Conservation (phyloP, 1,284 basidiomycete species). For the Boletus nobilissimus region DNA sequence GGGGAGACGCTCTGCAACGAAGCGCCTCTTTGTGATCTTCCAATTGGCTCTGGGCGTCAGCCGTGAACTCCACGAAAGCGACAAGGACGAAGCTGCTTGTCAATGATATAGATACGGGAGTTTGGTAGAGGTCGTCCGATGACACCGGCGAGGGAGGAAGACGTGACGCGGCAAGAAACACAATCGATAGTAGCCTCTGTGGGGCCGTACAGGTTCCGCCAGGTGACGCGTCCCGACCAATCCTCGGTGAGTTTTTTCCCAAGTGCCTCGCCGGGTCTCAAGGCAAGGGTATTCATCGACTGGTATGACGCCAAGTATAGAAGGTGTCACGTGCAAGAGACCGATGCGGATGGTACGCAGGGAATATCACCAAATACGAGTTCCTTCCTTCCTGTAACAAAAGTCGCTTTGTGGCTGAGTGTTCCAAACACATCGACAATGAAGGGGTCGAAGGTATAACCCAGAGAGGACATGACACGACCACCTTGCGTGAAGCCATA, state of each 20-base stretch:
- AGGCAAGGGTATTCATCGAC: conserved; percentile 41
- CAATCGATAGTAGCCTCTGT: conserved; percentile 48
- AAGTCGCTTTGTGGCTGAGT: conserved; percentile 42
- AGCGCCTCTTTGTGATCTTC: conserved; percentile 43
- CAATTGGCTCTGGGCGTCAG: conserved; percentile 20
- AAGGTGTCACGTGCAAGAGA: conserved; percentile 46
- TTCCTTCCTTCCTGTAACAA: conserved; percentile 46
- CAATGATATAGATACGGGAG: conserved; percentile 47
- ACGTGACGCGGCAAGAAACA: conserved; percentile 42
- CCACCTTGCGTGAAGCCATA: conserved; percentile 40
- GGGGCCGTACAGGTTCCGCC: conserved; percentile 51
- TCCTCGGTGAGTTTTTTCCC: conserved; percentile 45
- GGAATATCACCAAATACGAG: conserved; percentile 46
- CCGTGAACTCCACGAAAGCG: conserved; percentile 44
- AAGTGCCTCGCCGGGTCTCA: conserved; percentile 44
- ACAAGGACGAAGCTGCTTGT: conserved; percentile 46
- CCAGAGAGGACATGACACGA: conserved; percentile 45
- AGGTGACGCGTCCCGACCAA: conserved; percentile 41
- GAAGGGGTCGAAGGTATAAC: conserved; percentile 48
- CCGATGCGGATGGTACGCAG: conserved; percentile 40
- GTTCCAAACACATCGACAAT: conserved; percentile 43
- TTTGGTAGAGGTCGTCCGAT: conserved; percentile 48
- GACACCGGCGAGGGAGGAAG: conserved; percentile 35
- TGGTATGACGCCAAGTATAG: conserved; percentile 45
- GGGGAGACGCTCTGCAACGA: conserved; percentile 43